phyloP scores from a whole-genome alignment of 805 yeast genomes.

The Ogataea siamensis region DNA sequence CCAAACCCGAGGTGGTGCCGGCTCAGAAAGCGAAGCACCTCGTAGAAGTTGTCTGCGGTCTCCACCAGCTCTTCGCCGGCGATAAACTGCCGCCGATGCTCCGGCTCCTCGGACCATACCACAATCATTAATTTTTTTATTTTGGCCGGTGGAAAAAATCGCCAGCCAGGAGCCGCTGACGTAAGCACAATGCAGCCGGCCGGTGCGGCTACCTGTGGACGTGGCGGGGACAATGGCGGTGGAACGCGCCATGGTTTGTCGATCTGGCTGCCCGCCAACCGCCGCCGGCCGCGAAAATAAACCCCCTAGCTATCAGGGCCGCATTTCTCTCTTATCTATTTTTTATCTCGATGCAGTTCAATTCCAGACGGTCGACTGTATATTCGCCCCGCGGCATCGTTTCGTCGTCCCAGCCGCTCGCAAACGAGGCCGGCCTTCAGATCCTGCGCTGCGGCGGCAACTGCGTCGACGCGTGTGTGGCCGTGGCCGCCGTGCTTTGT shows the following conservation, averaged over 20 bases:
- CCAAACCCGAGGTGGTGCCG: slow-evolving; percentile 8
- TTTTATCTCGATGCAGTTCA: slow-evolving; percentile 13
- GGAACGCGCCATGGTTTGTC: no score
- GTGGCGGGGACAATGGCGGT: no score
- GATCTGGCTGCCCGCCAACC: no score
- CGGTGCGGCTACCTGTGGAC: no score
- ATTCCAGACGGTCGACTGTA: slow-evolving; percentile 70
- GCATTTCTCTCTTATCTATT: no score
- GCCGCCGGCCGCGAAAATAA: no score
- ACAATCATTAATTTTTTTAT: slow-evolving; percentile 7
- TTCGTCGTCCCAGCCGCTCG: slow-evolving; percentile 73
- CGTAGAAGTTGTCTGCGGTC: slow-evolving; percentile 4
- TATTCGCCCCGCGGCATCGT: slow-evolving; percentile 73
- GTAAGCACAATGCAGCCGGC: no score
- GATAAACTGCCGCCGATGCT: not conserved
- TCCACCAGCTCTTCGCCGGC: slow-evolving; percentile 6
- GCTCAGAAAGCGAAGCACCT: slow-evolving; percentile 6
- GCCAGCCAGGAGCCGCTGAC: no score
- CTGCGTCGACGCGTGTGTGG: slow-evolving; percentile 63
- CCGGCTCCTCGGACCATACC: slow-evolving; percentile 10
- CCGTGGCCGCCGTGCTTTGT: slow-evolving; percentile 54
- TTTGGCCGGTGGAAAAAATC: no score
- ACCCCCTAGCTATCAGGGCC: no score
- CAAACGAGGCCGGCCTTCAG: slow-evolving; percentile 68
- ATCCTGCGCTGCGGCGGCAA: slow-evolving; percentile 73